Evolutionary conservation across 805 yeast species (phyloP), one percentile per base, ranked within the genome.

Genomic region (Saccharomycopsis schoenii): DNA sequence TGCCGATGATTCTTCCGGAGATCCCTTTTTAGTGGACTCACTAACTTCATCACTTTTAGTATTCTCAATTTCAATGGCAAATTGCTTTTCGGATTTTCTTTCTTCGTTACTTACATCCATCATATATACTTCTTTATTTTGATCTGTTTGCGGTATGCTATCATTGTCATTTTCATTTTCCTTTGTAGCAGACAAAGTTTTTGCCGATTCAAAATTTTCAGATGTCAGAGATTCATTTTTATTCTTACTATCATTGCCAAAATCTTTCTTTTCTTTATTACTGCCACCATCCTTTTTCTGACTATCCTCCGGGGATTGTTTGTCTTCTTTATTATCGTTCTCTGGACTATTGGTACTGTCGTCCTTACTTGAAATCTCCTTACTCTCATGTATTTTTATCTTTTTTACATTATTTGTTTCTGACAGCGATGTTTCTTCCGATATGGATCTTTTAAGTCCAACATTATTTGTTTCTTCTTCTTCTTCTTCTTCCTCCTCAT

Each of bases 401-500:
- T 47, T 47, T 14, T 47, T 47, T 2, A 11, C 21, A 2, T 24
- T 47, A 12, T 47, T 25, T 24, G 52, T 10, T 21, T 47, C 52
- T 3, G 24, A 25, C n/a, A 12, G 2, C 24, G 52, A 4, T 21
- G 52, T 12, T 11, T 56, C 19, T 21, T 17, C 52, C 15, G 56
- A 54, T 54, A 29, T 25, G 17, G 56, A 29, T 39, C 42, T 9
- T 54, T 36, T 37, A 19, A 39, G 41, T 17, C 17, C 29, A 37
- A 29, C 29, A 11, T 6, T 54, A 25, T 21, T 3, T 36, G 42
- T 25, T 1, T 2, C 10, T 56, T 54, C n/a, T 54, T 54, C 42
- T 39, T 11, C 24, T n/a, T 40, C 50, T 25, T 15, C 24, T 24
- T 19, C 57, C 17, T 68, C 68, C 21, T 68, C 56, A 19, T 63